Percentiles rank a stretch among this genome's conserved stretches.
These are phyloP conservation scores for Scheffersomyces coipomensis DNA, from an alignment of 805 yeast species.

Conservation along the genomic window DNA sequence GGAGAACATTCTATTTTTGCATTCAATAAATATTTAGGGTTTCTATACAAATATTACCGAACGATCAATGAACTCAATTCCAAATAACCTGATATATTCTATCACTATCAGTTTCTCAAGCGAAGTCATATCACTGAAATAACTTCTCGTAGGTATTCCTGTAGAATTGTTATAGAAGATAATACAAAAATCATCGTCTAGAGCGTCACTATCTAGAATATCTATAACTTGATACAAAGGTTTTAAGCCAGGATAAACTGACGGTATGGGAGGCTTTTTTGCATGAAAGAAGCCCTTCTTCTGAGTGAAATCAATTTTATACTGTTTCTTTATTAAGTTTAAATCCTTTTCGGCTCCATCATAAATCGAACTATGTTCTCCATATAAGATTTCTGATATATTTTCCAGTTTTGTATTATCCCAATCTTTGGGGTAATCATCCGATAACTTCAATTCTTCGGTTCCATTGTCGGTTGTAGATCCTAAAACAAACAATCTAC, in stretches of 20 bases:
- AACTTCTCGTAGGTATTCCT: slow-evolving; percentile 10
- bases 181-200: slow-evolving; percentile 15
- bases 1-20: no score
- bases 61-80: slow-evolving; percentile 33
- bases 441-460: slow-evolving; percentile 10
- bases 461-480: slow-evolving; percentile 2
- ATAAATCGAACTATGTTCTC: slow-evolving; percentile 10
- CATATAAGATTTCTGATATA: slow-evolving; percentile 18
- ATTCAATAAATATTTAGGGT: no score
- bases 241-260: slow-evolving; percentile 49
- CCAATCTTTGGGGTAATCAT: slow-evolving; percentile 11
- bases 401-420: slow-evolving; percentile 9
- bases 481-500: slow-evolving; percentile 29
- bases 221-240: slow-evolving; percentile 47
- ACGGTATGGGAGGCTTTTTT: slow-evolving; percentile 25
- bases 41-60: slow-evolving; percentile 15
- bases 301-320: slow-evolving; percentile 6
- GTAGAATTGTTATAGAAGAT: slow-evolving; percentile 12
- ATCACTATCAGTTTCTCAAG: slow-evolving; percentile 25
- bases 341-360: slow-evolving; percentile 16
- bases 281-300: not conserved
- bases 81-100: slow-evolving; percentile 45
- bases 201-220: slow-evolving; percentile 25
- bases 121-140: slow-evolving; percentile 19
- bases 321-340: slow-evolving; percentile 9